A percentile compares a stretch with the other conserved stretches of the same genome.
phyloP scores from a whole-genome alignment of 345 rosid species.

The Bruguiera gymnorhiza region DNA sequence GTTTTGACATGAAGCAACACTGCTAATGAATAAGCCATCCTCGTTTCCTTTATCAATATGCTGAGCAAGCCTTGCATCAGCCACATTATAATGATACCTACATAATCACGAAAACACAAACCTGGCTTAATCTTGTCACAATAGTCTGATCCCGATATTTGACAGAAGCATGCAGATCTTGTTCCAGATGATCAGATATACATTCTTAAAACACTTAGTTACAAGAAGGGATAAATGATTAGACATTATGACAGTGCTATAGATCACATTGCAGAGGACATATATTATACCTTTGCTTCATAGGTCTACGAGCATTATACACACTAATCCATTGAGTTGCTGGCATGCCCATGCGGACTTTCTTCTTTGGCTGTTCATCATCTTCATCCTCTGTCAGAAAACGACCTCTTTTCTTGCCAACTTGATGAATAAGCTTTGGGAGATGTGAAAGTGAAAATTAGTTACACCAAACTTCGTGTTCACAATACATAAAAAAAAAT shows the following conservation, averaged over 20 bases:
- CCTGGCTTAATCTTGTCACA: neutral
- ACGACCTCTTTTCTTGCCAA: conserved; percentile 83
- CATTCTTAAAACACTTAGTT: neutral
- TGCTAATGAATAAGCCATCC: conserved; percentile 92
- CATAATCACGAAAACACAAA: conserved; percentile 11
- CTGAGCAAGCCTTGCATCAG: conserved; percentile 68
- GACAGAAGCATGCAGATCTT: neutral
- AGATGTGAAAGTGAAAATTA: neutral
- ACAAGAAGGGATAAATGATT: neutral
- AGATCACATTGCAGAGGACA: too few species aligned
- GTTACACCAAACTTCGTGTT: neutral
- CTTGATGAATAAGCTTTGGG: conserved; percentile 35
- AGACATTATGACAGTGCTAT: too few species aligned
- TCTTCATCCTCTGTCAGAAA: conserved; percentile 70
- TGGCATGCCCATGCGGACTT: conserved; percentile 78
- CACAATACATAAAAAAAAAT: neutral
- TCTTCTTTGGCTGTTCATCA: conserved; percentile 90
- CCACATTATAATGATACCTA: conserved; percentile 95
- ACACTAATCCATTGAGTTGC: conserved; percentile 95
- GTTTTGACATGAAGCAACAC: conserved; percentile 86
- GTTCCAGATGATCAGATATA: too few species aligned
- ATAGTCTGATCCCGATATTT: neutral
- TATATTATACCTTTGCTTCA: conserved; percentile 77
- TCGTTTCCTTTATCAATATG: conserved; percentile 88
- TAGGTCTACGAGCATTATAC: conserved; percentile 85